These are phyloP conservation scores for Nectriaceae sp. DNA, from an alignment of 2,329 filamentous ascomycete genomes.

Conservation along the genomic window DNA sequence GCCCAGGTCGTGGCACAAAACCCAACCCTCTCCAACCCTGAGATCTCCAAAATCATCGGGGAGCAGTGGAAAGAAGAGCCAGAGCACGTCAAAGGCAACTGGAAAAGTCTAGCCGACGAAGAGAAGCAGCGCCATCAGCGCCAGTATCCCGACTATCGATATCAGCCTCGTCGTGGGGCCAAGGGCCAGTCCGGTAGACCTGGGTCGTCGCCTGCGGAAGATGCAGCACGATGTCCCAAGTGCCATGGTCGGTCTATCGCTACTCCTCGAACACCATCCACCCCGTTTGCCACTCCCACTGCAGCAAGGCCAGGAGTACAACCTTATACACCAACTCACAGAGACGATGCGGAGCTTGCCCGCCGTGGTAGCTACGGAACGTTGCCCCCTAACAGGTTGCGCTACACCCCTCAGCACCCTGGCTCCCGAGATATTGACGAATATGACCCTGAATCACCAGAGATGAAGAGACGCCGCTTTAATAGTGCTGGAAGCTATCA, in stretches of 20 bases:
- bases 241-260: slow-evolving; percentile 70
- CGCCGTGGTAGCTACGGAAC: slow-evolving; percentile 31
- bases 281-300: slow-evolving; percentile 42
- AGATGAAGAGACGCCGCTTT: slow-evolving; percentile 64
- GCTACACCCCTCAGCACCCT: slow-evolving; percentile 23
- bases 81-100: slow-evolving; percentile 74
- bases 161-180: slow-evolving; percentile 75
- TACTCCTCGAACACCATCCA: slow-evolving; percentile 61
- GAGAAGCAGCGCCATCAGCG: slow-evolving; percentile 88
- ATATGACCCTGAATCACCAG: slow-evolving; percentile 46
- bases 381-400: slow-evolving; percentile 22
- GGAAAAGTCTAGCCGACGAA: slow-evolving; percentile 89
- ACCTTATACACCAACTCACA: slow-evolving; percentile 21
- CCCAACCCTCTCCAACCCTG: slow-evolving; percentile 89
- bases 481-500: slow-evolving; percentile 44
- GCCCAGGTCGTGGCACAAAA: slow-evolving; percentile 77
- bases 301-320: slow-evolving; percentile 27
- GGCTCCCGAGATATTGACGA: slow-evolving; percentile 35
- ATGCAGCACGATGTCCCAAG: slow-evolving; percentile 64
- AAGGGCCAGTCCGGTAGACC: slow-evolving; percentile 34
- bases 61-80: slow-evolving; percentile 84
- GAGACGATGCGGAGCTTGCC: slow-evolving; percentile 25
- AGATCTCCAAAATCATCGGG: slow-evolving; percentile 97
- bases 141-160: slow-evolving; percentile 92
- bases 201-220: slow-evolving; percentile 43